Percentiles rank a stretch among this genome's conserved stretches.
phyloP scores from a whole-genome alignment of 1,284 basidiomycete genomes.

The Leccinum variabile region DNA sequence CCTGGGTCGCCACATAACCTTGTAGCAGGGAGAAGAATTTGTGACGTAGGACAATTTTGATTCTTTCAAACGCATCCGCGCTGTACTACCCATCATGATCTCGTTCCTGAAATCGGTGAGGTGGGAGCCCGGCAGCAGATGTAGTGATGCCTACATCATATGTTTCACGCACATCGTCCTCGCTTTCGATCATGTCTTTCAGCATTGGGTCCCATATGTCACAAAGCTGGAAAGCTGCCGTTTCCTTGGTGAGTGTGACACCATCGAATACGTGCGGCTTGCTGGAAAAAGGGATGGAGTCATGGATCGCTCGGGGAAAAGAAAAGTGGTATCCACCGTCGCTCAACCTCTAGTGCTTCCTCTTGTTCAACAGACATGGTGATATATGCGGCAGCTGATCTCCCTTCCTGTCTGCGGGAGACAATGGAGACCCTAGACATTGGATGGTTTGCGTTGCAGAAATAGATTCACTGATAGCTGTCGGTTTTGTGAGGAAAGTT shows the following conservation, averaged over 20 bases:
- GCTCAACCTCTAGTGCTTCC: constrained; percentile 42
- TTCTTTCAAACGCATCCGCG: constrained; percentile 70
- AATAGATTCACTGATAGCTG: constrained; percentile 84
- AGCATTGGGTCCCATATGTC: constrained; percentile 88
- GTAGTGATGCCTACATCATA: constrained; percentile 60
- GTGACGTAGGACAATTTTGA: constrained; percentile 81
- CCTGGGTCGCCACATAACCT: constrained; percentile 66
- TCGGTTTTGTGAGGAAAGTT: constrained; percentile 3
- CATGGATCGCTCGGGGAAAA: constrained; percentile 2
- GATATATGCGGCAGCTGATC: constrained; percentile 36
- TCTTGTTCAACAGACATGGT: constrained; percentile 42
- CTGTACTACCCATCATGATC: constrained; percentile 92
- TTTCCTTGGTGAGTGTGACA: constrained; percentile 70
- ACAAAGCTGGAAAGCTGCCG: constrained; percentile 90
- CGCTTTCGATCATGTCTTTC: constrained; percentile 74
- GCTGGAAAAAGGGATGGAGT: constrained; percentile 29
- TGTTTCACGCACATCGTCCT: constrained; percentile 60
- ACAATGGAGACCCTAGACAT: constrained; percentile 71
- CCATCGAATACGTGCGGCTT: constrained; percentile 91
- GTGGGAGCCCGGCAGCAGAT: background rate
- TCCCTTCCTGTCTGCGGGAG: constrained; percentile 60
- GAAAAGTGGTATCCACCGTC: constrained; percentile 34
- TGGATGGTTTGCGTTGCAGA: constrained; percentile 79
- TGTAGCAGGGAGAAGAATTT: constrained; percentile 86
- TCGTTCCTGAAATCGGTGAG: constrained; percentile 51